Evolutionary conservation across 192 early-diverging fungal species (phyloP), one percentile per base, ranked within the genome.

Genomic region (Diversispora eburnea): DNA sequence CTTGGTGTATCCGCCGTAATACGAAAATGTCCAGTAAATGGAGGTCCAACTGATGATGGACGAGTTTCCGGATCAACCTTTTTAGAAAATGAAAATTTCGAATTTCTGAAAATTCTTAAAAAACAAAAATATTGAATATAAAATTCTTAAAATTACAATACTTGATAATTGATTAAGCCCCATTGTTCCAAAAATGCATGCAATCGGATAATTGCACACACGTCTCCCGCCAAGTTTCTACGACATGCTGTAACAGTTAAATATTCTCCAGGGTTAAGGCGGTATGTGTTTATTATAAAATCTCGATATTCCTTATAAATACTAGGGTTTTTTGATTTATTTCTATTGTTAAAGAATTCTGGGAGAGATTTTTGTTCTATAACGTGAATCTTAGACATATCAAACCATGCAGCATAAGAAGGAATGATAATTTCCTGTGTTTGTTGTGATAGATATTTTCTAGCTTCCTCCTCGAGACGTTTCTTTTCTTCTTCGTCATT

Each of bases 151-250:
- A n/a, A n/a, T 20, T 3, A 12, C 5, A 43, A 33, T 78, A 94
- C 93, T 86, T 99, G 94, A 80, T 97, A 95, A 82, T 99, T 99
- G 76, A 99, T 94, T 42, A 99, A 83, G 2, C 98, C 98, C 98
- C 98, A 99, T 78, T 99, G 96, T 81, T 99, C 96, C 60, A 99
- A 83, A 72, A 99, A 96, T 3, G 96, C 94, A 82, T 99, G 98
- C 4, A 99, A 95, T 60, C 98, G 86, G 81, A 98, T 95, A 67
- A 99, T 98, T 3, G 96, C 94, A 77, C 98, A 97, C 7, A 99
- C 98, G 84, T 99, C 98, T 25, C 98, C 98, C 0, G 95, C 95
- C 75, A 99, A 82, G 80, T 98, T 98, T 25, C 98, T 84, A 62
- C 96, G 80, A 82, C 95, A 98, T 2, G 98, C 98, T 4, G 98